These are phyloP conservation scores for Tylopilus felleus DNA, from an alignment of 768 basidiomycete species.

Conservation along the genomic window DNA sequence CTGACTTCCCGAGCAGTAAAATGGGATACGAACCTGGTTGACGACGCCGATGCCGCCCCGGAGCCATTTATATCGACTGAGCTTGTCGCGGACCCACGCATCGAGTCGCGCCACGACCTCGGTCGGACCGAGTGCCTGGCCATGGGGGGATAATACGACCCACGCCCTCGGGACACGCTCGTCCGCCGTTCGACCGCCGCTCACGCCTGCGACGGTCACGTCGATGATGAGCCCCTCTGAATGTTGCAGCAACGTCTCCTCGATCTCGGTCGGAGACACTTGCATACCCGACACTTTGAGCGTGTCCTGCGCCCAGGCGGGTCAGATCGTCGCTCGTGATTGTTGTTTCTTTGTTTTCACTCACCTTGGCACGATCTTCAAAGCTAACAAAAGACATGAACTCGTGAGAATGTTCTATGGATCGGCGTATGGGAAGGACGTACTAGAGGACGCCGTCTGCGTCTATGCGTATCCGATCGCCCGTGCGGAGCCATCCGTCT, in stretches of 20 bases:
- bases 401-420: not conserved
- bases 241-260: constrained; percentile 58
- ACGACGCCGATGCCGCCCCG: constrained; percentile 69
- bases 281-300: constrained; percentile 78
- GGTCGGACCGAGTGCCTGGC: constrained; percentile 45
- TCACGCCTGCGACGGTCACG: constrained; percentile 70
- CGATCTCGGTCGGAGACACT: constrained; percentile 79
- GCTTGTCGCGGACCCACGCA: constrained; percentile 54
- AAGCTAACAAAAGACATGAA: constrained; percentile 42
- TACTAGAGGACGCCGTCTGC: constrained; percentile 64
- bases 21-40: constrained; percentile 45
- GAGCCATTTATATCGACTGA: constrained; percentile 77
- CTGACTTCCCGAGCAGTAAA: not conserved
- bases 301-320: constrained; percentile 50
- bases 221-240: constrained; percentile 62
- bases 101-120: constrained; percentile 48
- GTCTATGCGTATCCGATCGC: constrained; percentile 65
- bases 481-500: constrained; percentile 72
- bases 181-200: constrained; percentile 64
- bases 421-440: constrained; percentile 19
- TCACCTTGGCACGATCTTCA: constrained; percentile 73
- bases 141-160: constrained; percentile 61
- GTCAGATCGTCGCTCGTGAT: not conserved
- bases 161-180: constrained; percentile 78
- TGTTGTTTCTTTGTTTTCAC: not conserved